phyloP scores from a whole-genome alignment of 306 rosid genomes.

The Trichosanthes truncata region DNA sequence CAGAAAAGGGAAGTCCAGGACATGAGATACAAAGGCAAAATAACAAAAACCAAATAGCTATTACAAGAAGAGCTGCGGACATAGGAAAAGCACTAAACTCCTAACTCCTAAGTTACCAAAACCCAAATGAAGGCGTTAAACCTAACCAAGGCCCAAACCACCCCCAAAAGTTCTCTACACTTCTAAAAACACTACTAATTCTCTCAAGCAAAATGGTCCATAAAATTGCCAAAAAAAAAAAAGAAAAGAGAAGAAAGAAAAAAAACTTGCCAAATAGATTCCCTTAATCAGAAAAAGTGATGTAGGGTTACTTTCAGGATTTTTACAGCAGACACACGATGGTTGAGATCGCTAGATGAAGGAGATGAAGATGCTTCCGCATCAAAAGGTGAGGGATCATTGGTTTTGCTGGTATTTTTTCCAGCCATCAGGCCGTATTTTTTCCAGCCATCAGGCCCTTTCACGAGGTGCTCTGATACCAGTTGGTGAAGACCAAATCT shows the following conservation, averaged over 20 bases:
- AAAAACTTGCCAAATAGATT: background rate
- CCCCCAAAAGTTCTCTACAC: background rate
- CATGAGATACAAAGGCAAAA: background rate
- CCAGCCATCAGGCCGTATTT: too few species aligned
- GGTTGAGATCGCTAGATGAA: too few species aligned
- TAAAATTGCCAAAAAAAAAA: background rate
- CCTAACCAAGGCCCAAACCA: background rate
- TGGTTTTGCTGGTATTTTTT: too few species aligned
- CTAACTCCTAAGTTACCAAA: background rate
- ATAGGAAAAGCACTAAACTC: background rate
- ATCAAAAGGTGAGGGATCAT: too few species aligned
- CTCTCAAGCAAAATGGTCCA: background rate
- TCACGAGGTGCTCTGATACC: too few species aligned
- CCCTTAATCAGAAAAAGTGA: background rate
- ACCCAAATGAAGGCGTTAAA: background rate
- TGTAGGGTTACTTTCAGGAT: too few species aligned
- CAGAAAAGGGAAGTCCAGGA: background rate
- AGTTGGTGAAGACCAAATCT: too few species aligned
- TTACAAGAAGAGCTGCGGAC: background rate
- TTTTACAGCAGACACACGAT: too few species aligned
- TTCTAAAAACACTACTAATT: background rate
- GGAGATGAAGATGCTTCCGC: too few species aligned
- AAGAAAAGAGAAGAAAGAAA: background rate
- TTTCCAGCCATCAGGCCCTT: too few species aligned
- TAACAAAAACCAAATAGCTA: background rate